These are phyloP conservation scores for Boletus sp. DNA, from an alignment of 1,284 basidiomycete genomes.

Conservation along the genomic window DNA sequence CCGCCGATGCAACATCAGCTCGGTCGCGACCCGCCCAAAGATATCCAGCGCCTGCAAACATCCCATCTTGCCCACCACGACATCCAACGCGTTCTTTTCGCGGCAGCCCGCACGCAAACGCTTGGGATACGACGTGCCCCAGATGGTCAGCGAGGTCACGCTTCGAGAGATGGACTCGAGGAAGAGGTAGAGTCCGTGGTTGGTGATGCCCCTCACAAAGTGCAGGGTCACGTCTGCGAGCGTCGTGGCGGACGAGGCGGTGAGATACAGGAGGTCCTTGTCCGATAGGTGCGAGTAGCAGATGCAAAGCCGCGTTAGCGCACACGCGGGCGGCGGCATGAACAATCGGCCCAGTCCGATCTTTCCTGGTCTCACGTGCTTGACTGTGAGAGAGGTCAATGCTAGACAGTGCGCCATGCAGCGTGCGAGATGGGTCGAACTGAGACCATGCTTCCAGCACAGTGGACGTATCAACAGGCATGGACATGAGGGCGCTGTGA, in stretches of 20 bases:
- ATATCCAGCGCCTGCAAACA: not conserved
- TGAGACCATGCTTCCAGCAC: not conserved
- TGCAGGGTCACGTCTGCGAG: too few relatives aligned
- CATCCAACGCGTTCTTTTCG: not conserved
- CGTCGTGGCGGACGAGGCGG: not conserved
- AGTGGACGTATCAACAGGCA: not conserved
- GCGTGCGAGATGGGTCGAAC: not conserved
- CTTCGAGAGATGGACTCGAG: not conserved
- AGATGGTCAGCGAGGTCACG: not conserved
- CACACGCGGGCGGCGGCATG: constrained; percentile 2
- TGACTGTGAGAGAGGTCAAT: constrained; percentile 4
- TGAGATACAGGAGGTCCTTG: constrained; percentile 4
- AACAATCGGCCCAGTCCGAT: not conserved
- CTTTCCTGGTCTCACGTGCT: not conserved
- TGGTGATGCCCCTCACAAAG: not conserved
- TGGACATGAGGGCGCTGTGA: not conserved
- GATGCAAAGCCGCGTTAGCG: constrained; percentile 1
- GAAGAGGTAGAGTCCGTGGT: not conserved
- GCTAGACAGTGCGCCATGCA: constrained; percentile 2
- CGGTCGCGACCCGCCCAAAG: not conserved
- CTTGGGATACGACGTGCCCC: too few relatives aligned
- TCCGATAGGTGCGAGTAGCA: not conserved
- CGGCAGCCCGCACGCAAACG: too few relatives aligned
- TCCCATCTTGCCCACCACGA: not conserved
- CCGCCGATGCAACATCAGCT: constrained; percentile 2